A percentile compares a stretch with the other conserved stretches of the same genome.
These are phyloP conservation scores for Cucurbita maxima DNA, from an alignment of 306 rosid species.

Conservation along the genomic window DNA sequence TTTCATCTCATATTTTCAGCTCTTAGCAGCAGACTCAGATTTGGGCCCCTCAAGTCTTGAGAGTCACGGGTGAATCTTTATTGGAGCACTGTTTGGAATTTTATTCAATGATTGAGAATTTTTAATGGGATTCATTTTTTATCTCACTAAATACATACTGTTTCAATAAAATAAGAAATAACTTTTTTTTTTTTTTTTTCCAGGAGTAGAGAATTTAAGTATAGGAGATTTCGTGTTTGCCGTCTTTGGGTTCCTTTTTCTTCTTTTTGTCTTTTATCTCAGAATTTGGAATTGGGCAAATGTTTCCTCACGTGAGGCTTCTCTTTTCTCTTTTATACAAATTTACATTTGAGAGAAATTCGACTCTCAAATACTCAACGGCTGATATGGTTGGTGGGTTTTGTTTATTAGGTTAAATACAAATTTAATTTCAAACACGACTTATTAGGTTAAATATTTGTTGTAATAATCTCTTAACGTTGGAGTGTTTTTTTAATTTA, in stretches of 20 bases:
- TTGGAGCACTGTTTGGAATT: background rate
- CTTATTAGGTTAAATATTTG: too few species aligned
- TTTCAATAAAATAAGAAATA: background rate
- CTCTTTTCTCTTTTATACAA: background rate
- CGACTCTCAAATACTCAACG: background rate
- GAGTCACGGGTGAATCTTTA: slow-evolving; percentile 4
- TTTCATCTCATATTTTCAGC: background rate
- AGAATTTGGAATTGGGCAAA: background rate
- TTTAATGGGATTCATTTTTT: background rate
- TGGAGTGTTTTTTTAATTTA: too few species aligned
- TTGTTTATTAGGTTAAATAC: too few species aligned
- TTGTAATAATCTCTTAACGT: too few species aligned
- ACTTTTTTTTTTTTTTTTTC: too few species aligned
- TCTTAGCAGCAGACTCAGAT: background rate
- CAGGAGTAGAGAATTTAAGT: background rate
- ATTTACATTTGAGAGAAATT: background rate
- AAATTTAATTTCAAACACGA: too few species aligned
- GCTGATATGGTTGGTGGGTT: background rate
- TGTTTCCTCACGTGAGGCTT: background rate
- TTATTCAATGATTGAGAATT: background rate
- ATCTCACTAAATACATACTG: background rate
- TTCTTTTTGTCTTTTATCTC: background rate
- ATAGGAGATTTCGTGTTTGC: background rate
- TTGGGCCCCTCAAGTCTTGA: background rate
- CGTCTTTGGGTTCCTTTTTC: background rate